Base-by-base conservation (phyloP, 768 basidiomycete species). In the Xerocomellus chrysenteron region DNA sequence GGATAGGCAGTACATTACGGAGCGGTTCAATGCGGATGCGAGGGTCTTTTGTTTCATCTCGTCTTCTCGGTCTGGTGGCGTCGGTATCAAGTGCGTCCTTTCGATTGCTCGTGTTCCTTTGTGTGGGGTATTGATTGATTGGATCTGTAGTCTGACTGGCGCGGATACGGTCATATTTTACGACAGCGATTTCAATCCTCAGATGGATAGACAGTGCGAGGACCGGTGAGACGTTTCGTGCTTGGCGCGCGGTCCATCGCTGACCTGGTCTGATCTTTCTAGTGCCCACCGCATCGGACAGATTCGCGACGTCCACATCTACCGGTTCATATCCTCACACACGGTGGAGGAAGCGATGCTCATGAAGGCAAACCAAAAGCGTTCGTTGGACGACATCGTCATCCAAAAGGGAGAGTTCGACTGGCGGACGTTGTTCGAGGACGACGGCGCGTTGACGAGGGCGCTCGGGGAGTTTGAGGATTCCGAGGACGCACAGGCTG, bases 211-310 rank as follows among this genome's bases (percentile, higher is more conserved):
- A 44, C 96, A 99, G 68, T 98, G 97, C 64, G 92, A 95, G 73
- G 96, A 98, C 73, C 81, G 89, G 87, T 87, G 67, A 58, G 81
- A 64, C n/a, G 4, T 42, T 26, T 40, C 19, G 14, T 42, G 37
- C 33, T 47, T 19, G 40, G 9, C 5, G 1, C 11, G 16, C 9
- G 14, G 16, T 4, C 32, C n/a, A 30, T 42, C 37, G 43, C 36
- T 59, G 50, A 65, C 35, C 11, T 17, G 9, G 24, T 39, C 30
- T 44, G 24, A 43, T 32, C 39, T 43, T 50, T 17, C 8, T 59
- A 92, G 95, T 46, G 96, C 95, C 0, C 96, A 99, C 69, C 91
- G 96, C n/a, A 98, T 99, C 59, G 96, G 96, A 10, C 96, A 98
- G 71, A 93, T 93, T 56, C 90, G 92, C 47, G 92, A 94, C 67